Base-by-base conservation (phyloP, 164 flowering plant genomes). In the Taxillus chinensis region DNA sequence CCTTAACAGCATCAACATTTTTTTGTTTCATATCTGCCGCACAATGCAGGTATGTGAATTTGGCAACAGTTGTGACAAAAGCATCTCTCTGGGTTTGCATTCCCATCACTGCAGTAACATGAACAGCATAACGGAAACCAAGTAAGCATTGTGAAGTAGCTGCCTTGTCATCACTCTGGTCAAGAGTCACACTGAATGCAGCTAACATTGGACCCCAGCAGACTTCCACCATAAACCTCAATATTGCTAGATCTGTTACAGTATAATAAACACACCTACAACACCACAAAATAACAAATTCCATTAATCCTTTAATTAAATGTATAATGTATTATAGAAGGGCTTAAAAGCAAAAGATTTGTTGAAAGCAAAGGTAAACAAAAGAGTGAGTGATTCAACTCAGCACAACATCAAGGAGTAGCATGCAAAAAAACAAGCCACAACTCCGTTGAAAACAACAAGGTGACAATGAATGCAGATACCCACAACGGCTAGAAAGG, bases 131-230 rank as follows among this genome's bases (percentile, higher is more conserved):
- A 45, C 92, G 83, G 66, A 87, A 87, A 11, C 99, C 97, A 70
- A 72, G 87, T 70, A 95, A 78, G 79, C 93, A 87, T 41, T 83
- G 89, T 66, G 74, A 75, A 54, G 92, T 83, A 62, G 91, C 90
- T 51, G 80, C 79, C 74, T 74, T 86, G 69, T 91, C 96, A 78
- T 95, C 97, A 78, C 92, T 95, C 77, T 89, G 99, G 75, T 91
- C 99, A 68, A 95, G 84, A 60, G 92, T 89, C 66, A 95, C 79
- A 73, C 99, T 95, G 69, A 91, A 89, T 43, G 99, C 99, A 75
- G 97, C 99, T 54, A 95, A 80, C 93, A 95, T 89, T 17, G 99
- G 99, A 54, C 93, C 99, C 99, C 99, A 95, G 77, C 93, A 89
- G 55, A 83, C 96, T 69, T 95, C 99, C 72, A 84, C 82, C 97